Evolutionary conservation across 345 rosid species (phyloP), one percentile per base, ranked within the genome.

Genomic region (Eucalyptus tenuipes): DNA sequence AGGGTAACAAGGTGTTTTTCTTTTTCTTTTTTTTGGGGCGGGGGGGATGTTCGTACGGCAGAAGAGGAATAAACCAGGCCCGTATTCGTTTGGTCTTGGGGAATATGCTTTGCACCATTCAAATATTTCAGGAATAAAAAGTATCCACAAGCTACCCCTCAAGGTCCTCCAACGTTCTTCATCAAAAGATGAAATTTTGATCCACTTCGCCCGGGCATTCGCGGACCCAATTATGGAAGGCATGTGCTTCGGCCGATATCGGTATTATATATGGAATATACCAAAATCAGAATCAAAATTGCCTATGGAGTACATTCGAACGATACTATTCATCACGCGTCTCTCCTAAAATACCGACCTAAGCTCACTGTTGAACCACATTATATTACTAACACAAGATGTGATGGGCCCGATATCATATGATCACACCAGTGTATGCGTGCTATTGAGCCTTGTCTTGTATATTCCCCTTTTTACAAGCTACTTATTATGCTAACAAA

Each of bases 331-430:
- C 42, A 33, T 68, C 80, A 5, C 24, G 0, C 4, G 5, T 64
- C 10, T 14, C 18, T n/a, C 5, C 20, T 64, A 31, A 64, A n/a
- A 0, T 8, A 29, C 5, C 0, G 9, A 29, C 37, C 37, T 64
- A 14, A 31, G 37, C 9, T n/a, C 5, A 7, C 0, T 31, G 10
- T 64, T 5, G 0, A 14, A n/a, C 20, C 9, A 64, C 10, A 0
- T 64, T 64, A 27, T 7, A n/a, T n/a, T 64, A 64, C 17, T 7
- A 13, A 64, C 20, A 64, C 10, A 16, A 7, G 2, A 64, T 64
- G 20, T 64, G 18, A 4, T 14, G 2, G 37, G 37, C 75, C 9
- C 20, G 3, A n/a, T 14, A n/a, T 13, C 37, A 64, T n/a, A 64
- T 7, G 33, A 64, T 64, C n/a, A 59, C 31, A 27, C 11, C 1